phyloP scores from a whole-genome alignment of 805 yeast species.

The Saturnispora sekii region DNA sequence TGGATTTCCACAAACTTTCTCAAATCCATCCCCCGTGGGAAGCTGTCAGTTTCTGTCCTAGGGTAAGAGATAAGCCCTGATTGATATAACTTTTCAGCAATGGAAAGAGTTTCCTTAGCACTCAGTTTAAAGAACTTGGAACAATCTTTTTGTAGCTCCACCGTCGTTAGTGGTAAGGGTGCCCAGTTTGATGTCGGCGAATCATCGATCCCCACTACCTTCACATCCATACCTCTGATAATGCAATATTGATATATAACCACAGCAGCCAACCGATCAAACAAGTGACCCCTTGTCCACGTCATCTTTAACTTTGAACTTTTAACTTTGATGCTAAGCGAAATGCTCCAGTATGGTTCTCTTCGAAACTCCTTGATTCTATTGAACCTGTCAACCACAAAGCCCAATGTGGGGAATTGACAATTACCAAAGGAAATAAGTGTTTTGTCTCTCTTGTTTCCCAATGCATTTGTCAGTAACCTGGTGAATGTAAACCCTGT shows the following conservation, averaged over 20 bases:
- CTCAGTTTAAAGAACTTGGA: conserved; percentile 62
- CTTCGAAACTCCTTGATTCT: conserved; percentile 62
- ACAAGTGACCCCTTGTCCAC: conserved; percentile 70
- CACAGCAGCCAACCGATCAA: conserved; percentile 59
- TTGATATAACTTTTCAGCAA: conserved; percentile 81
- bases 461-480: conserved; percentile 45
- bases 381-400: conserved; percentile 84
- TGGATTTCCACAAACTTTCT: conserved; percentile 54
- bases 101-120: conserved; percentile 66
- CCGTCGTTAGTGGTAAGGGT: conserved; percentile 91
- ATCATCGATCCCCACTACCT: conserved; percentile 39
- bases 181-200: conserved; percentile 67
- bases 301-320: conserved; percentile 41
- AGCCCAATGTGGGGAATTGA: conserved; percentile 95
- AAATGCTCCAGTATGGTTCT: conserved; percentile 73
- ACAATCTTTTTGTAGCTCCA: conserved; percentile 83
- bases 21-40: conserved; percentile 70
- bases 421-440: conserved; percentile 79
- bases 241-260: conserved; percentile 63
- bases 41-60: conserved; percentile 91
- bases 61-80: conserved; percentile 89
- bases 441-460: conserved; percentile 6
- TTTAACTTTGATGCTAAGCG: conserved; percentile 10
- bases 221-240: conserved; percentile 35
- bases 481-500: conserved; percentile 89